These are phyloP conservation scores for Tulasnella sp. DNA, from an alignment of 768 basidiomycete species.

Conservation along the genomic window DNA sequence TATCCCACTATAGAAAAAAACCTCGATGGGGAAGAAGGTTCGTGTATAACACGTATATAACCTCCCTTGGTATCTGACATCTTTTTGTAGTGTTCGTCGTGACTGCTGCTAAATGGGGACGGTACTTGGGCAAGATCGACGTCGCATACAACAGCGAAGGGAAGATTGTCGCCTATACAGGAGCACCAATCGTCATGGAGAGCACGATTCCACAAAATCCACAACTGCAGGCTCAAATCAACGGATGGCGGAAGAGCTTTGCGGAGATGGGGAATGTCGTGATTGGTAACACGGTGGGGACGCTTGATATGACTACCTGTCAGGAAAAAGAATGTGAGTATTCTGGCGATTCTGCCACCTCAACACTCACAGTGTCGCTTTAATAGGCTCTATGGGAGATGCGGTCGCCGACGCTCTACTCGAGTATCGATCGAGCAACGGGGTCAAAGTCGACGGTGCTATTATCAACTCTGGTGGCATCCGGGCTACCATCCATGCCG, in stretches of 20 bases:
- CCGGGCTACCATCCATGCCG: constrained; percentile 31
- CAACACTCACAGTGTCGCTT: background rate
- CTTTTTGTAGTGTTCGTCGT: constrained; percentile 30
- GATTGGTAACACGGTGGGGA: constrained; percentile 29
- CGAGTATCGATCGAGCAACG: constrained; percentile 26
- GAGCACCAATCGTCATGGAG: constrained; percentile 34
- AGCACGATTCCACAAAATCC: constrained; percentile 30
- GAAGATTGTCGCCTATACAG: constrained; percentile 32
- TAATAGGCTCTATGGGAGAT: constrained; percentile 26
- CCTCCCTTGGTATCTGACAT: background rate
- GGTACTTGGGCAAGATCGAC: constrained; percentile 36
- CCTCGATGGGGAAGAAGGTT: constrained; percentile 33
- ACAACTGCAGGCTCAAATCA: constrained; percentile 30
- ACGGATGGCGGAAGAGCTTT: constrained; percentile 33
- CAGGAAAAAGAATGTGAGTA: constrained; percentile 31
- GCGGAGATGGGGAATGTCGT: constrained; percentile 27
- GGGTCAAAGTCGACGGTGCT: constrained; percentile 25
- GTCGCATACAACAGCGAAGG: constrained; percentile 32
- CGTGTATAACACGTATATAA: background rate
- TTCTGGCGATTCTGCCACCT: background rate
- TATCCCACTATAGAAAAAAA: constrained; percentile 37
- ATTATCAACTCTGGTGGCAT: constrained; percentile 36
- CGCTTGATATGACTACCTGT: constrained; percentile 32
- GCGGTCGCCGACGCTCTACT: constrained; percentile 35
- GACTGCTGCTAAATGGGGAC: constrained; percentile 36